A percentile compares a stretch with the other conserved stretches of the same genome.
phyloP scores from a whole-genome alignment of 495 filamentous ascomycete genomes.

The Penicillium coprophilum region DNA sequence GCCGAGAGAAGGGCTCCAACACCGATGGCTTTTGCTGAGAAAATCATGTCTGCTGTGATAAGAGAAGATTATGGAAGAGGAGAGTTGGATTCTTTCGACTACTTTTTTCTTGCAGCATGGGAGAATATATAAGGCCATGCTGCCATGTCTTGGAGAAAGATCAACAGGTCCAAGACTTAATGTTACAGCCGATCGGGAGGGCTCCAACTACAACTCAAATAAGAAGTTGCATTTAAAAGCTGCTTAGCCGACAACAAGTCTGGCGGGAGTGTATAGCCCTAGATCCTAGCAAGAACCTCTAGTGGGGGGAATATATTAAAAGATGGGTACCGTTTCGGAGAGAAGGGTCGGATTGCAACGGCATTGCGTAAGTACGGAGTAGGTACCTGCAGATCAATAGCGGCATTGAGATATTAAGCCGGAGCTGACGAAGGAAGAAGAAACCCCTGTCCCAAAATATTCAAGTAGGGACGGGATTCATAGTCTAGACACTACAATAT shows the following conservation, averaged over 20 bases:
- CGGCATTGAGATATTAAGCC: not conserved
- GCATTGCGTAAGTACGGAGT: not conserved
- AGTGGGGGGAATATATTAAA: not conserved
- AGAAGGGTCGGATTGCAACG: not conserved
- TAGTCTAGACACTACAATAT: too few relatives aligned
- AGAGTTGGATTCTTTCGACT: not conserved
- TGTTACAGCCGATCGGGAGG: constrained; percentile 1
- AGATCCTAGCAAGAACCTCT: not conserved
- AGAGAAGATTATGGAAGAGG: not conserved
- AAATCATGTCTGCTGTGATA: not conserved
- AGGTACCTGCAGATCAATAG: not conserved
- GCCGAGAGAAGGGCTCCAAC: not conserved
- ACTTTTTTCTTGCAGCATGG: too few relatives aligned
- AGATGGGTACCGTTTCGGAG: not conserved
- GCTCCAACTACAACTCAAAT: not conserved
- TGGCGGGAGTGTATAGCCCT: not conserved
- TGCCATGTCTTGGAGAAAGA: too few relatives aligned
- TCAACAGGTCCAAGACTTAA: not conserved
- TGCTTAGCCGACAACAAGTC: not conserved
- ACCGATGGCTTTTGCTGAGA: not conserved
- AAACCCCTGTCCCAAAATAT: too few relatives aligned
- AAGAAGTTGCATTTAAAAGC: not conserved
- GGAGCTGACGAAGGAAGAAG: not conserved
- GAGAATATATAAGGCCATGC: too few relatives aligned
- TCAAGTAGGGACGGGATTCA: too few relatives aligned